phyloP scores from a whole-genome alignment of 2,329 filamentous ascomycete genomes.

The Phaeosphaeria sp. region DNA sequence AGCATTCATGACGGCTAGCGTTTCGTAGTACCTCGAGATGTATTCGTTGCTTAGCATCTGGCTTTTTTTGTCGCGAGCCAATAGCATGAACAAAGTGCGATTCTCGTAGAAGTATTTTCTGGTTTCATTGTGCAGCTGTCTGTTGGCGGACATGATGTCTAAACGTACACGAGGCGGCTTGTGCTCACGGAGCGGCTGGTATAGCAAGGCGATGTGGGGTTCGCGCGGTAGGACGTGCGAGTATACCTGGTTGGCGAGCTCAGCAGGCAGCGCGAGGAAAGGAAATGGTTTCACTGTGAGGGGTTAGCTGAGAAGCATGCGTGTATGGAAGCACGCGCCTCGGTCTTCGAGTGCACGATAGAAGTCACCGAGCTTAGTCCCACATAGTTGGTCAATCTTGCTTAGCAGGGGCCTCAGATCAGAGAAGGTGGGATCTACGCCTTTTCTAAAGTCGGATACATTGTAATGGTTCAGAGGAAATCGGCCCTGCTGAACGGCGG shows the following conservation, averaged over 20 bases:
- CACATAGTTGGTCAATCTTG: slow-evolving; percentile 23
- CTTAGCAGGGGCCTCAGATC: slow-evolving; percentile 22
- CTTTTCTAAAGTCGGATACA: slow-evolving; percentile 14
- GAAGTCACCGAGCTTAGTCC: slow-evolving; percentile 18
- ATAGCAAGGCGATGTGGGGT: slow-evolving; percentile 8
- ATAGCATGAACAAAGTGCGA: slow-evolving; percentile 18
- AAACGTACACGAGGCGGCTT: slow-evolving; percentile 11
- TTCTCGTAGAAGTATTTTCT: slow-evolving; percentile 20
- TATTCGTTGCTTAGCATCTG: slow-evolving; percentile 1
- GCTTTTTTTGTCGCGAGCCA: slow-evolving; percentile 3
- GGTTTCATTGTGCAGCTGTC: slow-evolving; percentile 23
- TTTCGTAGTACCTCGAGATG: slow-evolving; percentile 8
- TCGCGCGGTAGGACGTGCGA: slow-evolving; percentile 22
- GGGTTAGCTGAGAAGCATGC: slow-evolving; percentile 6
- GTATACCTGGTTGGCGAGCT: slow-evolving; percentile 31
- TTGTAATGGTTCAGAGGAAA: slow-evolving; percentile 21
- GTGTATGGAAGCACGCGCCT: slow-evolving; percentile 13
- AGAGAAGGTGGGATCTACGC: slow-evolving; percentile 28
- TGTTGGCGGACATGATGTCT: slow-evolving; percentile 24
- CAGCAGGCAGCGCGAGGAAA: slow-evolving; percentile 28
- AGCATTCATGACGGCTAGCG: slow-evolving; percentile 9
- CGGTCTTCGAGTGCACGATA: slow-evolving; percentile 17
- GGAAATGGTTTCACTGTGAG: slow-evolving; percentile 25
- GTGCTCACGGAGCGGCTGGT: not conserved
- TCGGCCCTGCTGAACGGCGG: slow-evolving; percentile 15